Evolutionary conservation across 2,329 filamentous ascomycete genomes (phyloP).

Genomic region (Alternaria atra): DNA sequence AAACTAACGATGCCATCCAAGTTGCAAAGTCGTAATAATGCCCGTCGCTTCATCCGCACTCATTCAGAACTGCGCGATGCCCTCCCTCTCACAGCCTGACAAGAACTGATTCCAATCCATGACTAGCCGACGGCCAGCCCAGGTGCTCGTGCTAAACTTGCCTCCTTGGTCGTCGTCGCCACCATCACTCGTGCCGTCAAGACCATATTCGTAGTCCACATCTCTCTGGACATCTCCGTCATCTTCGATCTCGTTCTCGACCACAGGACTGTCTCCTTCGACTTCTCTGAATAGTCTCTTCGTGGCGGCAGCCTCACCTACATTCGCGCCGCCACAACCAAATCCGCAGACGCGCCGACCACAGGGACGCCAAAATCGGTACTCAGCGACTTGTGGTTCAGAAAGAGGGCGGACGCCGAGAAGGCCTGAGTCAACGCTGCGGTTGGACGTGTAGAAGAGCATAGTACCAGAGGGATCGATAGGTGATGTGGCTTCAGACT

Average conservation of each 20-base stretch:
- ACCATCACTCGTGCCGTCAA: slow-evolving; percentile 5
- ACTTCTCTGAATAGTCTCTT: slow-evolving; percentile 41
- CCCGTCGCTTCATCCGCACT: background rate
- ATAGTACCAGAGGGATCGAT: slow-evolving; percentile 40
- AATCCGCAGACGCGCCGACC: slow-evolving; percentile 41
- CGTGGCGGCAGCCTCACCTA: slow-evolving; percentile 43
- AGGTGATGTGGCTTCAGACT: slow-evolving; percentile 33
- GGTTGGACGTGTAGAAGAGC: slow-evolving; percentile 43
- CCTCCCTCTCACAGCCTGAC: slow-evolving; percentile 29
- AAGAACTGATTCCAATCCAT: slow-evolving; percentile 25
- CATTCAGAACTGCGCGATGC: slow-evolving; percentile 26
- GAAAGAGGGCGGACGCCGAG: slow-evolving; percentile 41
- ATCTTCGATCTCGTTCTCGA: background rate
- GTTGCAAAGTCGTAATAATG: background rate
- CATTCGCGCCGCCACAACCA: slow-evolving; percentile 39
- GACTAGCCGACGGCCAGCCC: slow-evolving; percentile 24
- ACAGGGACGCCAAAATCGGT: slow-evolving; percentile 49
- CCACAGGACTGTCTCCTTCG: slow-evolving; percentile 23
- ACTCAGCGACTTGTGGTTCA: slow-evolving; percentile 48
- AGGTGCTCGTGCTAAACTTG: slow-evolving; percentile 11
- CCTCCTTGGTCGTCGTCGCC: background rate
- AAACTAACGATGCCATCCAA: background rate
- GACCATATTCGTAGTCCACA: background rate
- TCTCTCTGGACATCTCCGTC: background rate
- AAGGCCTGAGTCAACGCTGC: slow-evolving; percentile 37